A percentile compares a stretch with the other conserved stretches of the same genome.
phyloP scores from a whole-genome alignment of 2,329 filamentous ascomycete species.

The Colletotrichum limetticola region DNA sequence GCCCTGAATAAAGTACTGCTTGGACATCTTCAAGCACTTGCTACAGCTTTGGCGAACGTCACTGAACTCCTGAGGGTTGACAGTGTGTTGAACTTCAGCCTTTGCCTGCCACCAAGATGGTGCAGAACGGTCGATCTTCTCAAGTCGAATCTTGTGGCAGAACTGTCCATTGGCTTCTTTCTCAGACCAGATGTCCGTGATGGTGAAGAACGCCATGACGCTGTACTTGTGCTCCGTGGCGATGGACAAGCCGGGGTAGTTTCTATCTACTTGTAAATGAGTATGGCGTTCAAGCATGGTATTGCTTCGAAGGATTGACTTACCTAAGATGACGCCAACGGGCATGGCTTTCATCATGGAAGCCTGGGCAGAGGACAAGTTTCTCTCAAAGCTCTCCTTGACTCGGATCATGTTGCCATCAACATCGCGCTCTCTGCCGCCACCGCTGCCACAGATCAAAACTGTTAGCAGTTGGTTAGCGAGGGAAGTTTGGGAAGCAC shows the following conservation, averaged over 20 bases:
- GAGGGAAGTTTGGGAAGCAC: conserved; percentile 38
- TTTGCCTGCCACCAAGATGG: conserved; percentile 69
- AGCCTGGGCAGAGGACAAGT: conserved; percentile 42
- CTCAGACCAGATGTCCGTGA: conserved; percentile 77
- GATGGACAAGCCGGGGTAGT: conserved; percentile 59
- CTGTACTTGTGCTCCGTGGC: conserved; percentile 68
- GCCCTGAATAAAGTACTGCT: conserved; percentile 46
- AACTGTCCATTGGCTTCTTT: conserved; percentile 48
- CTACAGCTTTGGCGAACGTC: conserved; percentile 45
- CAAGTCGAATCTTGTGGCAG: conserved; percentile 69
- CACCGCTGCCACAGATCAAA: conserved; percentile 56
- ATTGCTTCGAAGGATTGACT: conserved; percentile 13
- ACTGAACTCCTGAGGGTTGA: conserved; percentile 8
- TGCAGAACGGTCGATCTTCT: conserved; percentile 64
- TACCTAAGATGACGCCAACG: conserved; percentile 66
- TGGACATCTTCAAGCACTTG: conserved; percentile 51
- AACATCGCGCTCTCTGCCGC: conserved; percentile 59
- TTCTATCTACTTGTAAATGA: conserved; percentile 55
- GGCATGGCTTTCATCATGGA: conserved; percentile 59
- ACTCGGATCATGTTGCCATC: conserved; percentile 57
- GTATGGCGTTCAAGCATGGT: not conserved
- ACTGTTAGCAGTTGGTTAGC: conserved; percentile 24
- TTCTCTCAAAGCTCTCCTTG: conserved; percentile 40
- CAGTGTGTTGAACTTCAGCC: conserved; percentile 24
- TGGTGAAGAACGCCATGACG: conserved; percentile 75